A percentile compares a stretch with the other conserved stretches of the same genome.
These are phyloP conservation scores for Sphaerosporella brunnea DNA, from an alignment of 495 filamentous ascomycete species.

Conservation along the genomic window DNA sequence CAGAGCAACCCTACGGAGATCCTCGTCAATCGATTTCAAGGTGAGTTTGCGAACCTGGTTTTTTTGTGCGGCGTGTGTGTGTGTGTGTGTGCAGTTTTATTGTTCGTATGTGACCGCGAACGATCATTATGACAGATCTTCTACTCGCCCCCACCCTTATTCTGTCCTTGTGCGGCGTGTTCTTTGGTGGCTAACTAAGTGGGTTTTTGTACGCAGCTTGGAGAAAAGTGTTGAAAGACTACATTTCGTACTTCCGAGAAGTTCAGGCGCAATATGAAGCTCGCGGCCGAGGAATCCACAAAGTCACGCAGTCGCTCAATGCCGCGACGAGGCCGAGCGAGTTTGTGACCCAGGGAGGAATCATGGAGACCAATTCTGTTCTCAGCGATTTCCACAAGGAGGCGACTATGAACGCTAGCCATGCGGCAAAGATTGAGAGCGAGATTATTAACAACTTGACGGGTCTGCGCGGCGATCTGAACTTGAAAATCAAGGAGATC, in stretches of 20 bases:
- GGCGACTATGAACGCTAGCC: slow-evolving; percentile 64
- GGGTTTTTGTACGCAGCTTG: slow-evolving; percentile 42
- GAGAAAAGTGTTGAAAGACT: slow-evolving; percentile 86
- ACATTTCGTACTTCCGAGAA: slow-evolving; percentile 88
- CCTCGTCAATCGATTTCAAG: slow-evolving; percentile 74
- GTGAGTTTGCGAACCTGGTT: too few relatives aligned
- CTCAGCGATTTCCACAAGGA: slow-evolving; percentile 68
- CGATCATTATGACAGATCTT: not conserved
- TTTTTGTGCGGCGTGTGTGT: too few relatives aligned
- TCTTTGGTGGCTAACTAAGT: slow-evolving; percentile 1
- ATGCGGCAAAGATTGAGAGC: slow-evolving; percentile 73
- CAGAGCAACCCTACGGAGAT: slow-evolving; percentile 73
- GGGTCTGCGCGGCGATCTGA: slow-evolving; percentile 69
- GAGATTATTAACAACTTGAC: slow-evolving; percentile 78
- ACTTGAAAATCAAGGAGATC: slow-evolving; percentile 96
- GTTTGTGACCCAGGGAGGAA: slow-evolving; percentile 61
- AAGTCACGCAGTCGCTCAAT: slow-evolving; percentile 66
- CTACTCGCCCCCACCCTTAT: not conserved
- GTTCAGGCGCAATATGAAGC: slow-evolving; percentile 80
- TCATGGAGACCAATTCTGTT: slow-evolving; percentile 70
- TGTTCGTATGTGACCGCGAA: too few relatives aligned
- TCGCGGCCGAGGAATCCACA: slow-evolving; percentile 62
- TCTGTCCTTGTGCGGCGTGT: slow-evolving; percentile 2
- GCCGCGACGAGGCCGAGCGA: slow-evolving; percentile 40
- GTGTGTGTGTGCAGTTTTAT: too few relatives aligned